phyloP scores from a whole-genome alignment of 2,329 filamentous ascomycete genomes.

The Cercospora sp. region DNA sequence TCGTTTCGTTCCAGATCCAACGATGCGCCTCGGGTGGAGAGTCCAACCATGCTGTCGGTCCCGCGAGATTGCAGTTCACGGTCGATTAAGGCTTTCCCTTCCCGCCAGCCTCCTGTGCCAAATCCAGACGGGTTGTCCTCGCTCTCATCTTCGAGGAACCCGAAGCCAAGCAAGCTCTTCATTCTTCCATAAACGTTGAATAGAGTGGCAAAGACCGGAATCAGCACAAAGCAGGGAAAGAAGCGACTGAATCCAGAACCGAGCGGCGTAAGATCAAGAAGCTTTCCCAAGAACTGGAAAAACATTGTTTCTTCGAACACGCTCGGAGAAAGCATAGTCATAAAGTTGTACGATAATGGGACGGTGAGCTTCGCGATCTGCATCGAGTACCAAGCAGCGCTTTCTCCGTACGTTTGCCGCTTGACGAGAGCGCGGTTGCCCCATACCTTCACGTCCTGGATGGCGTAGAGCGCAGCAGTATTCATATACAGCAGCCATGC shows the following conservation, averaged over 20 bases:
- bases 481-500: constrained; percentile 97
- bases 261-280: constrained; percentile 79
- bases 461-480: constrained; percentile 78
- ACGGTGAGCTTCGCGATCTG: constrained; percentile 92
- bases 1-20: constrained; percentile 32
- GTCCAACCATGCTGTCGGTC: constrained; percentile 39
- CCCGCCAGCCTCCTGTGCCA: constrained; percentile 83
- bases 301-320: constrained; percentile 80
- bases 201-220: constrained; percentile 80
- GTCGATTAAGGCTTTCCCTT: constrained; percentile 87
- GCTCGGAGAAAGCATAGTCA: constrained; percentile 76
- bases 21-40: constrained; percentile 33
- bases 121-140: constrained; percentile 64
- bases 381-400: constrained; percentile 91
- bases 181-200: constrained; percentile 88
- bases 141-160: constrained; percentile 73
- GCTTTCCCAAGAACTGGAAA: constrained; percentile 78
- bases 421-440: constrained; percentile 86
- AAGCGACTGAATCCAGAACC: constrained; percentile 82
- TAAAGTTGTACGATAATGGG: constrained; percentile 92
- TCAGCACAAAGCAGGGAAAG: constrained; percentile 82
- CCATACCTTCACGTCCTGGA: constrained; percentile 97
- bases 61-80: constrained; percentile 61
- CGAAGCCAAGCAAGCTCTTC: constrained; percentile 75
- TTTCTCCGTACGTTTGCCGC: constrained; percentile 88